Conservation (phyloP, 1,139 yeast species). For the Geotrichum fermentans region DNA sequence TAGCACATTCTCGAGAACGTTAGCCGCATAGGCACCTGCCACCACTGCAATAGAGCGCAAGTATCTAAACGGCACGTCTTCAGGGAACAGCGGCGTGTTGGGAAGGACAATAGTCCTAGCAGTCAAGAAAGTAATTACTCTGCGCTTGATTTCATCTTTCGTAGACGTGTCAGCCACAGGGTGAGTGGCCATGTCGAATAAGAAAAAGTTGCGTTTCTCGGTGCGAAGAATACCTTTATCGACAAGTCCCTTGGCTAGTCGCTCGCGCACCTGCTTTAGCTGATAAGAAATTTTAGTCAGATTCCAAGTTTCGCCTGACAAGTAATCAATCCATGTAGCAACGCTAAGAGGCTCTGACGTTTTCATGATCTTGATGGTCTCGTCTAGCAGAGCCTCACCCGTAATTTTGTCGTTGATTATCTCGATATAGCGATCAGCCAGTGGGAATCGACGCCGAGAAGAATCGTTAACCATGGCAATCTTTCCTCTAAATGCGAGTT, state of each 20-base stretch:
- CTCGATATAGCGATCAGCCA: slow-evolving; percentile 81
- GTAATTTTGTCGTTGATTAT: slow-evolving; percentile 82
- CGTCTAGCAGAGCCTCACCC: slow-evolving; percentile 93
- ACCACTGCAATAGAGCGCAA: slow-evolving; percentile 78
- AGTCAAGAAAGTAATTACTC: slow-evolving; percentile 66
- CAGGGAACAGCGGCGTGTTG: slow-evolving; percentile 59
- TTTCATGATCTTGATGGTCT: slow-evolving; percentile 85
- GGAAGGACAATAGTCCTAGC: slow-evolving; percentile 56
- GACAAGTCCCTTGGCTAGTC: slow-evolving; percentile 93
- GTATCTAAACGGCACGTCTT: slow-evolving; percentile 60
- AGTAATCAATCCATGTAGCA: slow-evolving; percentile 87
- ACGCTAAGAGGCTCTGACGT: slow-evolving; percentile 78
- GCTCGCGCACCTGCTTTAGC: slow-evolving; percentile 92
- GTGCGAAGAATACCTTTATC: slow-evolving; percentile 97
- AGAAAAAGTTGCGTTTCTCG: slow-evolving; percentile 86
- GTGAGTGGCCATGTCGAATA: slow-evolving; percentile 98
- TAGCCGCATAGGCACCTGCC: slow-evolving; percentile 91
- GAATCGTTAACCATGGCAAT: slow-evolving; percentile 89
- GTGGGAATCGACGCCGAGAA: slow-evolving; percentile 82
- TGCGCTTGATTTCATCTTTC: slow-evolving; percentile 67
- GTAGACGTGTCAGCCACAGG: slow-evolving; percentile 87
- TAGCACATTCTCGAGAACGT: slow-evolving; percentile 87
- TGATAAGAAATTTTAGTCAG: slow-evolving; percentile 90
- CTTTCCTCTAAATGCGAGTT: slow-evolving; percentile 84
- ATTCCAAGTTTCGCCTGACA: slow-evolving; percentile 96